These are phyloP conservation scores for Colletotrichum sp. DNA, from an alignment of 2,329 filamentous ascomycete genomes.

Conservation along the genomic window DNA sequence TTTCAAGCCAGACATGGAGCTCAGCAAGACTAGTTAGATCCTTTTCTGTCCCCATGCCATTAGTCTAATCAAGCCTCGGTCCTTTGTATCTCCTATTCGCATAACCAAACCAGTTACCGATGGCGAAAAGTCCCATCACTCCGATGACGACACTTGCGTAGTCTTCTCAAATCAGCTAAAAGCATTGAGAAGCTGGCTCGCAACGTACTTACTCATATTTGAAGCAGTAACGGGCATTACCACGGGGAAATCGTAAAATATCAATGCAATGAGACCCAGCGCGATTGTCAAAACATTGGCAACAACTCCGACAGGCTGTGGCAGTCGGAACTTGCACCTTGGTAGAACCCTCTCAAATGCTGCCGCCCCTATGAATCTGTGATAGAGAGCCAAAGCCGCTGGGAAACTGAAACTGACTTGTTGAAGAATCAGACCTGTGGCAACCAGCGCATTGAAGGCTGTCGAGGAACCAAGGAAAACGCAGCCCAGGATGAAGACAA, in stretches of 20 bases:
- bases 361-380: background rate
- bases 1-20: accelerated
- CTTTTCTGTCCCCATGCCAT: background rate
- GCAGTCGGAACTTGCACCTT: background rate
- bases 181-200: too few relatives aligned
- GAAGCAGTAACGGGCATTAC: conserved; percentile 2
- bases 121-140: background rate
- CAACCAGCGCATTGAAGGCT: conserved; percentile 13
- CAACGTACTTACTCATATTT: background rate
- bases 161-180: background rate
- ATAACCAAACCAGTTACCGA: background rate
- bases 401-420: conserved; percentile 15
- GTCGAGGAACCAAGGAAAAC: conserved; percentile 7
- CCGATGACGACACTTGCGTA: background rate
- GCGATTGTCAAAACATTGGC: background rate
- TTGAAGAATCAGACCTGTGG: conserved; percentile 9
- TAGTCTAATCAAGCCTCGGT: background rate
- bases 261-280: background rate
- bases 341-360: background rate
- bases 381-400: background rate
- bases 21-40: too few relatives aligned
- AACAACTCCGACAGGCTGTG: background rate
- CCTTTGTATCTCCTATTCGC: background rate
- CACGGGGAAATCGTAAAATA: conserved; percentile 3
- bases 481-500: background rate